Evolutionary conservation across 129 eudicot genomes (phyloP), one percentile per base, ranked within the genome.

Genomic region (Lonicera japonica): DNA sequence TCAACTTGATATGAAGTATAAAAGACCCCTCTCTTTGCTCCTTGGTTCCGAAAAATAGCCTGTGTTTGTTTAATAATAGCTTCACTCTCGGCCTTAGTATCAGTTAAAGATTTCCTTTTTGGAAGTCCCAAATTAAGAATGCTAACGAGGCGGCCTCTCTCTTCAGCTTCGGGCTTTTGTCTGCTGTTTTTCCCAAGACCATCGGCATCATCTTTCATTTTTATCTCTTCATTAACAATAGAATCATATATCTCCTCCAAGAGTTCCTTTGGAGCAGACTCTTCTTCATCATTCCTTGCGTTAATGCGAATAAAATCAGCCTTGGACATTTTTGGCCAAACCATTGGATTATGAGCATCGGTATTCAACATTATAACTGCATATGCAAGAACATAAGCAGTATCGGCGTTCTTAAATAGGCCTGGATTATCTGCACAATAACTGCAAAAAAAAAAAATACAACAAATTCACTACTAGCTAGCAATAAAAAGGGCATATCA

Each of bases 341-440:
- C 95, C 95, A 85, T 78, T 63, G 99, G 99, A 66, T 92, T 88
- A 72, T 92, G 99, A 78, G 96, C 99, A 83, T 92, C 99, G 17
- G 96, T 88, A 69, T 92, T 92, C 72, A 92, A 73, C 99, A 92
- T 82, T 69, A 92, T 92, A 65, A 92, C 99, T 24, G 99, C 99
- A 82, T 92, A 92, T 18, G 99, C 99, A 63, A 92, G 96, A 62
- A 92, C 83, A 71, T 92, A 92, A 1, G 99, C 99, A 16, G 87
- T 92, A 76, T 92, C 96, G 55, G 99, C 99, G 65, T 88, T 88
- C 96, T 92, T 92, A 78, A 92, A 92, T 21, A 92, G 82, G 61
- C 75, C 88, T 50, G 99, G 96, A 80, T 88, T 92, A 71, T 92
- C 95, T 63, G 99, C 95, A 85, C 95, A 92, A 65, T 85, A 92